Evolutionary conservation across 2,329 filamentous ascomycete genomes (phyloP).

Genomic region (Blastomyces gilchristii): DNA sequence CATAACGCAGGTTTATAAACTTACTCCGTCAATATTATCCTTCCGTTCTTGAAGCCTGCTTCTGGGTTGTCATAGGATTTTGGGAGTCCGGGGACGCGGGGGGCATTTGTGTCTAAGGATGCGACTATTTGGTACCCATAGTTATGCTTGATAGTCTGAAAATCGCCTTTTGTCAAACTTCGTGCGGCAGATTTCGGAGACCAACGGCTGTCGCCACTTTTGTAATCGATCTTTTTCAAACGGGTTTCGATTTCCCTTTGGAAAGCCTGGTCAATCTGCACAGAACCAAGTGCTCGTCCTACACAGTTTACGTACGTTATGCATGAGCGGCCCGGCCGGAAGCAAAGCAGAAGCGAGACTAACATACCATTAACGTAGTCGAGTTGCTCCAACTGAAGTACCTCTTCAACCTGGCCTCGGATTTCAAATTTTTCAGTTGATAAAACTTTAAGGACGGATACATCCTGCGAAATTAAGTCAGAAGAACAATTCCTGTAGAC

Average conservation of each 20-base stretch:
- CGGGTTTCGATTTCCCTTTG: conserved; percentile 1
- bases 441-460: conserved; percentile 5
- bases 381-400: conserved; percentile 4
- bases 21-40: conserved; percentile 1
- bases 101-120: background rate
- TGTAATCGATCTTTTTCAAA: background rate
- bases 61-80: background rate
- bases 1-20: background rate
- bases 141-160: background rate
- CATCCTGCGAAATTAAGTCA: conserved; percentile 4
- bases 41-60: conserved; percentile 1
- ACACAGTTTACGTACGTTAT: background rate
- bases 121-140: background rate
- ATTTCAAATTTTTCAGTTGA: background rate
- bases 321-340: background rate
- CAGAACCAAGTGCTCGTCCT: conserved; percentile 8
- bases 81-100: background rate
- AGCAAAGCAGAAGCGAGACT: too few relatives aligned
- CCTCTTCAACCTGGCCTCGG: background rate
- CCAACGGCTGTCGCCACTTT: background rate
- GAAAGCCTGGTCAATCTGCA: conserved; percentile 7
- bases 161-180: background rate
- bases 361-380: conserved; percentile 4
- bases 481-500: background rate
- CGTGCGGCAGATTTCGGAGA: background rate